These are phyloP conservation scores for Dictyostelium discoideum DNA, from an alignment of 78 protist species.

Conservation along the genomic window DNA sequence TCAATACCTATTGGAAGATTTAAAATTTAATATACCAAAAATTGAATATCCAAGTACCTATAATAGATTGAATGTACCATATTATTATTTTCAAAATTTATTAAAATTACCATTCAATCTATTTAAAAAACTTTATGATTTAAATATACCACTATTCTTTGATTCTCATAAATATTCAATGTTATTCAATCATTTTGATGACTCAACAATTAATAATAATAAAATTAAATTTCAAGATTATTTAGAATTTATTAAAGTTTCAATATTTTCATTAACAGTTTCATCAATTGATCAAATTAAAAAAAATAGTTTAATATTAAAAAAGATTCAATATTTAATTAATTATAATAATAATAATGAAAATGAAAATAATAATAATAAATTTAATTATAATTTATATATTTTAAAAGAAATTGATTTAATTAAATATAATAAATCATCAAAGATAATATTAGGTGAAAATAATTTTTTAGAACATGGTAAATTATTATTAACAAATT, in stretches of 20 bases:
- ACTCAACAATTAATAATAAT: too few relatives aligned
- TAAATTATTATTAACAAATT: background rate
- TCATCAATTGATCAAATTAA: background rate
- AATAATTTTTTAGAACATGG: background rate
- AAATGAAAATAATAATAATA: too few relatives aligned
- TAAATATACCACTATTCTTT: too few relatives aligned
- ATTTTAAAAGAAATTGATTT: background rate
- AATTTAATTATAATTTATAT: too few relatives aligned
- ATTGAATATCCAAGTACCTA: too few relatives aligned
- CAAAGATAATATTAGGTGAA: background rate
- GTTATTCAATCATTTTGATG: background rate
- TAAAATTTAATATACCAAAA: background rate
- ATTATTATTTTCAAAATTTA: too few relatives aligned
- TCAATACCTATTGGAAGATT: background rate
- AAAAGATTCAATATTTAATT: background rate
- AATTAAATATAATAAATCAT: too few relatives aligned
- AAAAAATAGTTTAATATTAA: background rate
- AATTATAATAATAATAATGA: background rate
- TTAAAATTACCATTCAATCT: too few relatives aligned
- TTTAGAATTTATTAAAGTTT: background rate
- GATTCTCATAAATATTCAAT: background rate
- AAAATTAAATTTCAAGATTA: background rate
- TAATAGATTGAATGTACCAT: too few relatives aligned
- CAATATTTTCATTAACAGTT: background rate
- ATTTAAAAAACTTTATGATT: background rate